Conservation (phyloP, 371 early-diverging fungal species). For the Mucor lusitanicus region DNA sequence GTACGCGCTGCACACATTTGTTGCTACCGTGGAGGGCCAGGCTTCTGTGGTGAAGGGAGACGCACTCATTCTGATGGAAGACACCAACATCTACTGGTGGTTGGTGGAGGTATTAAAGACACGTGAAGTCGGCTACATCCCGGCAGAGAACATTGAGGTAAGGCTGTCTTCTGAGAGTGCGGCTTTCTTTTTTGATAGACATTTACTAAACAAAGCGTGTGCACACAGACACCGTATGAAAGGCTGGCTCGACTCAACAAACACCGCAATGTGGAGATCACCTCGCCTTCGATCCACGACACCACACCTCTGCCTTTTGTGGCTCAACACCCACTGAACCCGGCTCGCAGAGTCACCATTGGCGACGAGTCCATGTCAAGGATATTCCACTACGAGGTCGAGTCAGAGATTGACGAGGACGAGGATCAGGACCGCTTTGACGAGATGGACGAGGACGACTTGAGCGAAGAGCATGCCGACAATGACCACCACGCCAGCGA, state of each 20-base stretch:
- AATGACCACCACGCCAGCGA: background rate
- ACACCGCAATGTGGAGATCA: constrained; percentile 76
- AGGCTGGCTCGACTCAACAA: constrained; percentile 88
- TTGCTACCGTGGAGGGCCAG: constrained; percentile 93
- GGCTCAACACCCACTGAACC: constrained; percentile 4
- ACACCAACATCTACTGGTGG: constrained; percentile 98
- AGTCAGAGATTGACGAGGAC: constrained; percentile 40
- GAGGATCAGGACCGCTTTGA: constrained; percentile 17
- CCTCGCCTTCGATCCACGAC: constrained; percentile 43
- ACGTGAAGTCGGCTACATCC: constrained; percentile 92
- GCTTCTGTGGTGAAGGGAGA: constrained; percentile 90
- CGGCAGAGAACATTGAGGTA: constrained; percentile 95
- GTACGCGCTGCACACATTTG: constrained; percentile 94
- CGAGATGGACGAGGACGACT: constrained; percentile 12
- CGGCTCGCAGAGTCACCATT: constrained; percentile 37
- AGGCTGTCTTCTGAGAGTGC: background rate
- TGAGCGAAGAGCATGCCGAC: background rate
- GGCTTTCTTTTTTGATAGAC: background rate
- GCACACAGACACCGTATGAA: constrained; percentile 79
- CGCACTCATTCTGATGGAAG: constrained; percentile 87
- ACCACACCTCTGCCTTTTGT: background rate
- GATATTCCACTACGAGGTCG: constrained; percentile 43
- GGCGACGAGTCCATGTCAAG: constrained; percentile 25
- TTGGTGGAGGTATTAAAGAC: constrained; percentile 86
- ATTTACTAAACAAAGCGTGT: background rate